These are phyloP conservation scores for Micractinium sp. DNA, from an alignment of 139 green algal species.

Conservation along the genomic window DNA sequence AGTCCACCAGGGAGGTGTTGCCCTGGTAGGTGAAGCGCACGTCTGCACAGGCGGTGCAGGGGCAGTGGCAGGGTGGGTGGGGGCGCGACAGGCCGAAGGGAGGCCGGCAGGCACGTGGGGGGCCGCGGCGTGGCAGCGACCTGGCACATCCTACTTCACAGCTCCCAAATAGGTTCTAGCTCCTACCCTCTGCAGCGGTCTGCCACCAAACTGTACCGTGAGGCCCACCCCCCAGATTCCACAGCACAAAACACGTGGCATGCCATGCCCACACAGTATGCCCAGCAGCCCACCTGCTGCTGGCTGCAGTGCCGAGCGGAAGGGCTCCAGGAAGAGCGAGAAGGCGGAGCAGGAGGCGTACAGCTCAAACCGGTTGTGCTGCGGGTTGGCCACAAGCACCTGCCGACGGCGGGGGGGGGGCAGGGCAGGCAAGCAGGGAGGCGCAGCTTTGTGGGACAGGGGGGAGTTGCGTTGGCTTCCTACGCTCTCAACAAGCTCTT, in stretches of 20 bases:
- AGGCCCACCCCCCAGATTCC: not conserved
- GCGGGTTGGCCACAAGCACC: constrained; percentile 8
- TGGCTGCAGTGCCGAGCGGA: constrained; percentile 20
- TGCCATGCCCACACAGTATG: not conserved
- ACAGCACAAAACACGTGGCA: not conserved
- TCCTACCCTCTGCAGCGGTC: too few species aligned
- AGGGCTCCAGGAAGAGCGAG: constrained; percentile 32
- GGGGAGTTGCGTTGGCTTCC: not conserved
- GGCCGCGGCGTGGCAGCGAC: too few species aligned
- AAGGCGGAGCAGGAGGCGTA: constrained; percentile 25
- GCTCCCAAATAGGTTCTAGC: too few species aligned
- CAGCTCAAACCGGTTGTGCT: constrained; percentile 21
- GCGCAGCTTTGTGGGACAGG: not conserved
- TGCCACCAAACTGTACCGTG: not conserved
- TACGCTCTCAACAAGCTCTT: not conserved
- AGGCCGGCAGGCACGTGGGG: not conserved
- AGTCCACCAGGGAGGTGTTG: constrained; percentile 18
- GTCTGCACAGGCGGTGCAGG: not conserved
- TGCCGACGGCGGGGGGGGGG: not conserved
- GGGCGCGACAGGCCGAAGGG: not conserved
- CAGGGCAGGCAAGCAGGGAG: not conserved
- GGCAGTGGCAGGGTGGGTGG: not conserved
- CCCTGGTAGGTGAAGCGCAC: constrained; percentile 27
- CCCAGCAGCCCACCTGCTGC: not conserved
- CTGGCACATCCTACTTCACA: too few species aligned